These are phyloP conservation scores for Chlamydomonas sphaeroides DNA, from an alignment of 139 green algal genomes.

Conservation along the genomic window DNA sequence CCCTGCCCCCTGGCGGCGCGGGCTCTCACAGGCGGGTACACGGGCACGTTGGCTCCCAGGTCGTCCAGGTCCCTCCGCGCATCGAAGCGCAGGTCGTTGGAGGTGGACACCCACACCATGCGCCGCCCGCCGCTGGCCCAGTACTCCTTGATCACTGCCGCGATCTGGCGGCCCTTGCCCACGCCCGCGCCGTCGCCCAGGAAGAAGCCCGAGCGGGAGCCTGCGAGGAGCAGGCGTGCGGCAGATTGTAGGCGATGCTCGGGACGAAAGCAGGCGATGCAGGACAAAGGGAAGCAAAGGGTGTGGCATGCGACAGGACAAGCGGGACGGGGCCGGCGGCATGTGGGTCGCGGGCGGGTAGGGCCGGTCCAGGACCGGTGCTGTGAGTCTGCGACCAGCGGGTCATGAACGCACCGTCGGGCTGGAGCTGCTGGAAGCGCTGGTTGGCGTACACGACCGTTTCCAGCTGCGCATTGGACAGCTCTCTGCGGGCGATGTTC, in stretches of 20 bases:
- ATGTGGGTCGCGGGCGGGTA: no score
- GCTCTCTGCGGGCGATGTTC: conserved; percentile 34
- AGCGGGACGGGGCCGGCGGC: no score
- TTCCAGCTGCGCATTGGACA: conserved; percentile 84
- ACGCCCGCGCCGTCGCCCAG: conserved; percentile 89
- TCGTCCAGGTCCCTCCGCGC: conserved; percentile 84
- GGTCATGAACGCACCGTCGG: conserved; percentile 12
- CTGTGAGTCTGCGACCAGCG: no score
- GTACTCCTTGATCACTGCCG: conserved; percentile 68
- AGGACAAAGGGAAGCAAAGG: no score
- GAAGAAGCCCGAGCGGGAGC: conserved; percentile 78
- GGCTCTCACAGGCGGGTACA: conserved; percentile 64
- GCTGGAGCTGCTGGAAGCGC: conserved; percentile 63
- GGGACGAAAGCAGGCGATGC: no score
- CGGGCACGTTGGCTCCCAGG: conserved; percentile 56
- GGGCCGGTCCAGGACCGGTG: no score
- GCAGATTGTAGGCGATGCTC: no score
- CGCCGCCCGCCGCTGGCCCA: conserved; percentile 59
- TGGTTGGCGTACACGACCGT: conserved; percentile 80
- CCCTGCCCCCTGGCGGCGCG: no score
- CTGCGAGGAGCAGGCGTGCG: no score
- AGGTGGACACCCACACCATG: conserved; percentile 84
- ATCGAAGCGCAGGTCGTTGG: conserved; percentile 78
- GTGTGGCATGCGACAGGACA: no score
- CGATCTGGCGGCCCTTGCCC: conserved; percentile 87